Percentiles rank a stretch among this genome's conserved stretches.
phyloP scores from a whole-genome alignment of 257 asterid genomes.

The Lavandula angustifolia region DNA sequence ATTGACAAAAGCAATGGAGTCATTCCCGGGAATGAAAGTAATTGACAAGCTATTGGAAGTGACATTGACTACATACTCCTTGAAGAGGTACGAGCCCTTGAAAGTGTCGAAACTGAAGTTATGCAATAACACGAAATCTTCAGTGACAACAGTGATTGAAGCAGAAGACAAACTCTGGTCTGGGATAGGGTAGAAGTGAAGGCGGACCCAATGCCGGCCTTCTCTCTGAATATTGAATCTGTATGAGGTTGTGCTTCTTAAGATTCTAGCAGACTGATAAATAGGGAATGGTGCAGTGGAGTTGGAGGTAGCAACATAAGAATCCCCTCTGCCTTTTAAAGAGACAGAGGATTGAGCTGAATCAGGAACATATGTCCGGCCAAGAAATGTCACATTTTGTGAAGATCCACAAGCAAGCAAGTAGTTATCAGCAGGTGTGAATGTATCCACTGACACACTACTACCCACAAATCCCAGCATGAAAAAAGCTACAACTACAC shows the following conservation, averaged over 20 bases:
- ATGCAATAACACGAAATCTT: conserved; percentile 58
- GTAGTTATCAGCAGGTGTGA: conserved; percentile 58
- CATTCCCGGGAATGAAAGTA: conserved; percentile 54
- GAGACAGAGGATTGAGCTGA: conserved; percentile 46
- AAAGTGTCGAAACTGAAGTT: conserved; percentile 53
- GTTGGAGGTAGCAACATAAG: conserved; percentile 49
- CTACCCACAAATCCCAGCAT: conserved; percentile 31
- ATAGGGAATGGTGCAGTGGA: conserved; percentile 62
- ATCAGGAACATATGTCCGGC: conserved; percentile 57
- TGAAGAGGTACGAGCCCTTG: conserved; percentile 52
- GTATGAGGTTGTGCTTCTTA: conserved; percentile 54
- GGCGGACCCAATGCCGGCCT: conserved; percentile 79
- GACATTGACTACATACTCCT: conserved; percentile 63
- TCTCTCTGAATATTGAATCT: conserved; percentile 42
- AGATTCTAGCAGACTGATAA: conserved; percentile 59
- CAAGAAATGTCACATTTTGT: conserved; percentile 57
- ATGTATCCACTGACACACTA: conserved; percentile 42
- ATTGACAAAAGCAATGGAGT: conserved; percentile 62
- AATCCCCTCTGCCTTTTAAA: conserved; percentile 46
- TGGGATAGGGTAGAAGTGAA: conserved; percentile 60
- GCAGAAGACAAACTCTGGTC: conserved; percentile 56
- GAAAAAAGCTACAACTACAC: conserved; percentile 45
- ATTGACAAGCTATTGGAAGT: conserved; percentile 52
- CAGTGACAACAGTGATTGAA: conserved; percentile 60
- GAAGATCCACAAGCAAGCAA: conserved; percentile 71